Base-by-base conservation (phyloP, 2,329 filamentous ascomycete species). In the Trichoderma oligosporum region DNA sequence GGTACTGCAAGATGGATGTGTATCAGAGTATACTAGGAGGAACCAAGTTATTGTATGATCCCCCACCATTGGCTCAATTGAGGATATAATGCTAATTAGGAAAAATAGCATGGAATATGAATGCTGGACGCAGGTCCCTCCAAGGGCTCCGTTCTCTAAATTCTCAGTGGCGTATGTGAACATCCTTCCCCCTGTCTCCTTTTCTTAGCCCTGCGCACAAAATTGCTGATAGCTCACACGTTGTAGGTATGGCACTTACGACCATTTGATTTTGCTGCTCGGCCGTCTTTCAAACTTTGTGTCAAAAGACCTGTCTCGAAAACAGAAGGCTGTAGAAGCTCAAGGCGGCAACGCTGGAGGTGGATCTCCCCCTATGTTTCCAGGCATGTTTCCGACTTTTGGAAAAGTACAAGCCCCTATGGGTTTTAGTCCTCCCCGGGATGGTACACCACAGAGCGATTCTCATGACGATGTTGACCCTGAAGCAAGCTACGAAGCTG, bases 1-100 rank as follows among this genome's bases (percentile, higher is more conserved):
- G 91, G 89, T 97, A 92, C 69, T 87, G 83, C 65, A 96, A 96
- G 71, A 94, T 97, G 77, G 94, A 97, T 70, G 84, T 89, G 7
- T 95, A 93, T 64, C 93, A 97, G 70, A 91, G 89, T 68, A 83
- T 97, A 60, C 76, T 97, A 22, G 94, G 92, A 63, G 93, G 91
- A 7, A 92, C 93, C 39, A 82, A 82, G 61, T 77, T 95, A 45
- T 86, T 97, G 91, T 96, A 77, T 80, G 91, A 81, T 31, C 20
- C 22, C 7, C 12, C 22, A 18, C 24, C 8, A 9, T 1, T 38
- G 11, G 11, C 16, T 35, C 18, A 3, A 20, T 14, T 27, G 22
- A 33, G n/a, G 1, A 14, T 38, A 12, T 27, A 22, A 60, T 31
- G 27, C 68, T 71, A 42, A 71, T 59, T 25, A 18, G 2, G 20